Percentiles rank a stretch among this genome's conserved stretches.
Evolutionary conservation across 768 basidiomycete genomes (phyloP).

Genomic region (Boletus barrowsii): DNA sequence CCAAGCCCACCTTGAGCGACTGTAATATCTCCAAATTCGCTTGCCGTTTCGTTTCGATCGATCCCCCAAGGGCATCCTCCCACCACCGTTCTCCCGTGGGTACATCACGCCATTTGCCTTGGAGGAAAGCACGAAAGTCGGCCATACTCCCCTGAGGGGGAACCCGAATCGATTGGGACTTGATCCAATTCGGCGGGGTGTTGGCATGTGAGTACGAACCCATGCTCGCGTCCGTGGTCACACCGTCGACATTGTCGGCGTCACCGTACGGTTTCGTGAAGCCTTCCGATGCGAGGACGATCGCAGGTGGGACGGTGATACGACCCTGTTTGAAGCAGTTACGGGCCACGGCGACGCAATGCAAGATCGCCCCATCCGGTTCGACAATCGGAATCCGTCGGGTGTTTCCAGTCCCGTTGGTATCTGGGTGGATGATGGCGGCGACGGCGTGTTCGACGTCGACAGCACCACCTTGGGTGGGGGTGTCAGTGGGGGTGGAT

Average conservation of each 20-base stretch:
- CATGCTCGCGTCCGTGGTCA: not conserved
- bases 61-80: conserved; percentile 54
- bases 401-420: not conserved
- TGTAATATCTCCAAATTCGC: conserved; percentile 26
- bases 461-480: conserved; percentile 4
- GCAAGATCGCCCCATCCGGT: conserved; percentile 52
- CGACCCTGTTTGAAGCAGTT: conserved; percentile 68
- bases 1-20: conserved; percentile 22
- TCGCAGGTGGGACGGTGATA: conserved; percentile 67
- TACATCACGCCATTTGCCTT: conserved; percentile 60
- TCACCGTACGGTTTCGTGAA: conserved; percentile 34
- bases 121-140: conserved; percentile 40
- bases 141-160: conserved; percentile 20
- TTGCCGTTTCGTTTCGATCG: conserved; percentile 39
- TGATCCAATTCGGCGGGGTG: conserved; percentile 28
- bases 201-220: conserved; percentile 34
- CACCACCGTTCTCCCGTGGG: conserved; percentile 65
- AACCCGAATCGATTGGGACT: conserved; percentile 22
- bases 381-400: conserved; percentile 17
- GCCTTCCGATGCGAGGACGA: conserved; percentile 61
- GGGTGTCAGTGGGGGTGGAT: conserved; percentile 15
- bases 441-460: conserved; percentile 14
- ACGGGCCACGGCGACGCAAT: conserved; percentile 63
- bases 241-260: not conserved
- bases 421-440: conserved; percentile 4